phyloP scores from a whole-genome alignment of 169 alveolate species.

The Plasmodium vinckei region DNA sequence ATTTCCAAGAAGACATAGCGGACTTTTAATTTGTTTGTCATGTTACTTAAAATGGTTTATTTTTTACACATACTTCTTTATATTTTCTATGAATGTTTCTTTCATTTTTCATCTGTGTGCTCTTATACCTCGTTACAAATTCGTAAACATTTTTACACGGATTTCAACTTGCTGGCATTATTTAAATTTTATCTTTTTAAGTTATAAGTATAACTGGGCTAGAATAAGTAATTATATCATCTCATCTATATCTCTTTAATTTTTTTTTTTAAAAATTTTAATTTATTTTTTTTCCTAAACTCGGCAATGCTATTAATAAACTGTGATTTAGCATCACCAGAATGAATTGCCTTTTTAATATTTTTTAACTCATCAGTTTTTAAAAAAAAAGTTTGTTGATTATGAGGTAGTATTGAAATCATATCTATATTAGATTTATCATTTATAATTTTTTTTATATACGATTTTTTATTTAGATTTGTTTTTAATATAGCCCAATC shows the following conservation, averaged over 20 bases:
- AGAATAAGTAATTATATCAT: too few species aligned
- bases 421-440: slow-evolving; percentile 4
- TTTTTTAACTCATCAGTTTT: neutral
- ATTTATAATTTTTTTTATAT: slow-evolving; percentile 43
- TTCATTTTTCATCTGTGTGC: too few species aligned
- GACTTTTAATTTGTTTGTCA: slow-evolving; percentile 11
- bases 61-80: neutral
- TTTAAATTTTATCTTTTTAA: too few species aligned
- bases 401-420: slow-evolving; percentile 12
- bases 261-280: slow-evolving; percentile 48
- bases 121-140: too few species aligned
- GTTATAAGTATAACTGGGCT: too few species aligned
- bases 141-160: too few species aligned
- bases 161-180: too few species aligned
- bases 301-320: slow-evolving; percentile 27
- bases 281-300: slow-evolving; percentile 33
- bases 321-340: slow-evolving; percentile 1
- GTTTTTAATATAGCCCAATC: slow-evolving; percentile 79
- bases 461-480: slow-evolving; percentile 47
- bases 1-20: slow-evolving; percentile 65
- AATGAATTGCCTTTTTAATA: slow-evolving; percentile 18
- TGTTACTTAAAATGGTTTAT: neutral
- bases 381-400: slow-evolving; percentile 16
- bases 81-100: neutral
- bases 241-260: slow-evolving; percentile 8